phyloP scores from a whole-genome alignment of 352 stramenopile genomes.

The Aphanomyces invadans region DNA sequence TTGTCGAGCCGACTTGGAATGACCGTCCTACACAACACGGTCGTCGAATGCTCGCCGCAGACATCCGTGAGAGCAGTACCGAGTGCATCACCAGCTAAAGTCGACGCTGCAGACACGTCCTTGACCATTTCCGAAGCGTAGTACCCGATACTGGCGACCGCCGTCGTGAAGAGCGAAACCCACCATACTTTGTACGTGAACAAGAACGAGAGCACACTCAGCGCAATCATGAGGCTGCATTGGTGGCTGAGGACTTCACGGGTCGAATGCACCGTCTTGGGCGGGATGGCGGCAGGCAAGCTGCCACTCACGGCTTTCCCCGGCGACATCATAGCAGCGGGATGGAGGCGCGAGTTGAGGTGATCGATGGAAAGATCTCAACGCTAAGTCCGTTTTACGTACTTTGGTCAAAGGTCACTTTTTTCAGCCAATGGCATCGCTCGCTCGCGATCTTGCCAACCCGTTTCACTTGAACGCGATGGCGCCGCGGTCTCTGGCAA shows the following conservation, averaged over 20 bases:
- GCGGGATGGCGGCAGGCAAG: not conserved
- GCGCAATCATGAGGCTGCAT: constrained; percentile 15
- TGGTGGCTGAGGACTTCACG: not conserved
- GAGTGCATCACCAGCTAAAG: not conserved
- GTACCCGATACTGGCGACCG: not conserved
- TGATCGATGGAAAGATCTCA: no score
- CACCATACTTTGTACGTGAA: constrained; percentile 17
- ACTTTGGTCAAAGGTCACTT: not conserved
- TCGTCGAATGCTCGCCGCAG: no score
- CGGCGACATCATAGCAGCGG: not conserved
- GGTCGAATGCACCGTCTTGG: not conserved
- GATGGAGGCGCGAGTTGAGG: not conserved
- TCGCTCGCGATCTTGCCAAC: not conserved
- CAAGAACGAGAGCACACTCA: constrained; percentile 15
- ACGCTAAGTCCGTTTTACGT: no score
- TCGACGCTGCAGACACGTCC: not conserved
- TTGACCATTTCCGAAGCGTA: not conserved
- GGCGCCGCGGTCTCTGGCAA: not conserved
- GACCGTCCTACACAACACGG: not conserved
- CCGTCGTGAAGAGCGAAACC: not conserved
- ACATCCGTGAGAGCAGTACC: not conserved
- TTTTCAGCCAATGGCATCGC: not conserved
- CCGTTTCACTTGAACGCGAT: not conserved
- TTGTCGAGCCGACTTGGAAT: not conserved
- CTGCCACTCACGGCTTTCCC: not conserved